These are phyloP conservation scores for Acacia concinna DNA, from an alignment of 331 rosid genomes.

Conservation along the genomic window DNA sequence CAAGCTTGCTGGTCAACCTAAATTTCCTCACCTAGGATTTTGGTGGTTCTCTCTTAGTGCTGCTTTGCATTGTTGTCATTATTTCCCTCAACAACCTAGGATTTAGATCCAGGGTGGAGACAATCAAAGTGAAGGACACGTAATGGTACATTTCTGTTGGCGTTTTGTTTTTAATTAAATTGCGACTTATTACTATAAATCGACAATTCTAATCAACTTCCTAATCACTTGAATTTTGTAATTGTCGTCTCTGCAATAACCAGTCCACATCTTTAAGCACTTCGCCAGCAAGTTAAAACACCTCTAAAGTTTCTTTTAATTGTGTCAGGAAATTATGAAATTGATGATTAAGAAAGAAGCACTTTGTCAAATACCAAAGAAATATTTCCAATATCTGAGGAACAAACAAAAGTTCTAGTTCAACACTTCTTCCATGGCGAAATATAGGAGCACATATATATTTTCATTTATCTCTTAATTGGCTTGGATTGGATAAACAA, in stretches of 20 bases:
- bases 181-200: not conserved
- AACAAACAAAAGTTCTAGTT: not conserved
- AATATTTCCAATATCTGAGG: not conserved
- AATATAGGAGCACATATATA: not conserved
- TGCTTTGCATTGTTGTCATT: not conserved
- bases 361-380: not conserved
- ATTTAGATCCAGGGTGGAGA: not conserved
- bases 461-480: not conserved
- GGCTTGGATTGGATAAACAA: not conserved
- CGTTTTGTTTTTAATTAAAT: not conserved
- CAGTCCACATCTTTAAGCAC: not conserved
- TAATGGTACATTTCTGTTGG: not conserved
- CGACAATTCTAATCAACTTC: not conserved
- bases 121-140: not conserved
- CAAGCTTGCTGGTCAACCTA: slow-evolving; percentile 1
- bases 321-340: not conserved
- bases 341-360: not conserved
- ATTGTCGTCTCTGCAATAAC: not conserved
- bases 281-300: not conserved
- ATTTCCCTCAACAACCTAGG: not conserved
- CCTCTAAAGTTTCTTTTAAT: not conserved
- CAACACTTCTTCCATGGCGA: not conserved
- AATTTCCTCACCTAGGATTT: not conserved
- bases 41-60: not conserved
- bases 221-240: not conserved